phyloP scores from a whole-genome alignment of 257 asterid species.

The Ilex aquifolium region DNA sequence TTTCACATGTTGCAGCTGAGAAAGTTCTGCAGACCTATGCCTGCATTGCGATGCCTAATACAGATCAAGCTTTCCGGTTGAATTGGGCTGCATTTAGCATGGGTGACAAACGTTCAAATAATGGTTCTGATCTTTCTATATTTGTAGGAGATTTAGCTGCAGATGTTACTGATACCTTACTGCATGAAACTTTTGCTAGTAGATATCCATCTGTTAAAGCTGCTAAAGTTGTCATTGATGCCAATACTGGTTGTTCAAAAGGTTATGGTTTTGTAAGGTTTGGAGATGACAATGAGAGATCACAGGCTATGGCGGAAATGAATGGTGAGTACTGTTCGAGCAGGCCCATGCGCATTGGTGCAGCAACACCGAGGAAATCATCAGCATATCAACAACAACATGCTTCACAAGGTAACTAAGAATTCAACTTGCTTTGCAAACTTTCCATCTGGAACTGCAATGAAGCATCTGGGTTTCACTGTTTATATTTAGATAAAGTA shows the following conservation, averaged over 20 bases:
- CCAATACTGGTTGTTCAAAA: conserved; percentile 82
- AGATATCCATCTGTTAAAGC: conserved; percentile 85
- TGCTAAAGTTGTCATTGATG: conserved; percentile 87
- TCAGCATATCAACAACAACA: conserved; percentile 67
- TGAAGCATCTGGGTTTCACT: no score
- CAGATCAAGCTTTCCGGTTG: conserved; percentile 77
- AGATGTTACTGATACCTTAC: conserved; percentile 79
- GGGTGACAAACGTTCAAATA: conserved; percentile 78
- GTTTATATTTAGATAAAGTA: no score
- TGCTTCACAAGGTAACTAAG: conserved; percentile 55
- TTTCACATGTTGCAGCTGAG: conserved; percentile 78
- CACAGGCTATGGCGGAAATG: conserved; percentile 87
- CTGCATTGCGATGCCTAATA: conserved; percentile 67
- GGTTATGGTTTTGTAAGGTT: conserved; percentile 95
- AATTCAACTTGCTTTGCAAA: neutral
- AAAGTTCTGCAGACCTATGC: conserved; percentile 62
- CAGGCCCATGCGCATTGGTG: conserved; percentile 91
- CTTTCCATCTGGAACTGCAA: no score
- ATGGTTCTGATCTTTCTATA: conserved; percentile 78
- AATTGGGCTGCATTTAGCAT: conserved; percentile 97
- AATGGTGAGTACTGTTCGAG: conserved; percentile 74
- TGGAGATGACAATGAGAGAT: conserved; percentile 82
- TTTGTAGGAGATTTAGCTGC: conserved; percentile 95
- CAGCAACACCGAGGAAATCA: conserved; percentile 85
- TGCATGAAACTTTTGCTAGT: conserved; percentile 63